phyloP scores from a whole-genome alignment of 164 flowering plant species.

The grape (Vitis vinifera) region ASM3070453v1 NC_081822.1:8957501-8958000 shows the following conservation, averaged over 20 bases:
- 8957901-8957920: constrained; percentile 25
- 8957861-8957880: constrained; percentile 12
- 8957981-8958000: not conserved
- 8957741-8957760: constrained; percentile 23
- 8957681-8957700: not conserved
- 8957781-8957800: constrained; percentile 25
- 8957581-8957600: not conserved
- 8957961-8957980: not conserved
- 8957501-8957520: no score
- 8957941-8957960: constrained; percentile 12
- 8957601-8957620: not conserved
- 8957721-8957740: constrained; percentile 25
- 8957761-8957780: constrained; percentile 27
- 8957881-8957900: constrained; percentile 23
- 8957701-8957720: constrained; percentile 8
- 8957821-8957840: constrained; percentile 20
- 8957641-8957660: not conserved
- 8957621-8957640: not conserved
- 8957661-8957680: constrained; percentile 16
- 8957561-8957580: not conserved
- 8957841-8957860: constrained; percentile 14
- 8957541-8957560: not conserved
- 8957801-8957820: constrained; percentile 7
- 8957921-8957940: constrained; percentile 22
- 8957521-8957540: not conserved